Evolutionary conservation across 2,329 filamentous ascomycete genomes (phyloP).

Genomic region (Remersonia thermophila): DNA sequence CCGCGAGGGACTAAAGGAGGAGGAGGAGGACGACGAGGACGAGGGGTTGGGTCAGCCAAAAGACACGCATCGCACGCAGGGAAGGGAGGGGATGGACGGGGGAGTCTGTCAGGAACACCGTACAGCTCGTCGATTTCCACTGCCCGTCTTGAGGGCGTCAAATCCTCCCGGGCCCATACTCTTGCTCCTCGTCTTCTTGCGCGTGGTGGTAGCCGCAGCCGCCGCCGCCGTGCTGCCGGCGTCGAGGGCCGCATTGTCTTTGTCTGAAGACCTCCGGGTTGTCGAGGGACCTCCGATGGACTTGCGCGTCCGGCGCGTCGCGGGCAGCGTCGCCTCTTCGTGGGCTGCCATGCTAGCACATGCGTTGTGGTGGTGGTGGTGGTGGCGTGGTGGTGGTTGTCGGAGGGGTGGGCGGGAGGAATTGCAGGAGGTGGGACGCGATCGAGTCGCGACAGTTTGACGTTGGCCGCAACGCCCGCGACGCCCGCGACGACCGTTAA

Average conservation of each 20-base stretch:
- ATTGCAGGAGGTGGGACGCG: too few species aligned
- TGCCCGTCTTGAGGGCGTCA: slow-evolving; percentile 63
- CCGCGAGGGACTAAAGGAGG: slow-evolving; percentile 41
- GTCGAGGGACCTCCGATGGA: slow-evolving; percentile 53
- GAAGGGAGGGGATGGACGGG: too few species aligned
- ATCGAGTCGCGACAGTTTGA: too few species aligned
- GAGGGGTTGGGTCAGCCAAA: too few species aligned
- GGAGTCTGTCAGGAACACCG: too few species aligned
- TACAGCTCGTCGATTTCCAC: slow-evolving; percentile 70
- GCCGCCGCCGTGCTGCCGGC: slow-evolving; percentile 39
- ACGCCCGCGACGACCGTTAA: too few species aligned
- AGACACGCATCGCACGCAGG: too few species aligned
- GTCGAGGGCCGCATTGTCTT: slow-evolving; percentile 67
- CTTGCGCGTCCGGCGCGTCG: slow-evolving; percentile 51
- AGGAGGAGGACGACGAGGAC: slow-evolving; percentile 23
- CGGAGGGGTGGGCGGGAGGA: too few species aligned
- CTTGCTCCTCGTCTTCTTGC: slow-evolving; percentile 77
- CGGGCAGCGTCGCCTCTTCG: slow-evolving; percentile 37
- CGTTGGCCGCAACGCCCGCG: too few species aligned
- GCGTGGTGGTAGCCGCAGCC: slow-evolving; percentile 16
- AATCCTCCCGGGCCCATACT: slow-evolving; percentile 88
- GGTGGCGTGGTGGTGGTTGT: too few species aligned
- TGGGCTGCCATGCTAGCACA: slow-evolving; percentile 13
- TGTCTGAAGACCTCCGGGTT: slow-evolving; percentile 45
- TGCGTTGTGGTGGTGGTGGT: background rate